Conservation (phyloP, 2,329 filamentous ascomycete species). For the Westerdykella sp. region DNA sequence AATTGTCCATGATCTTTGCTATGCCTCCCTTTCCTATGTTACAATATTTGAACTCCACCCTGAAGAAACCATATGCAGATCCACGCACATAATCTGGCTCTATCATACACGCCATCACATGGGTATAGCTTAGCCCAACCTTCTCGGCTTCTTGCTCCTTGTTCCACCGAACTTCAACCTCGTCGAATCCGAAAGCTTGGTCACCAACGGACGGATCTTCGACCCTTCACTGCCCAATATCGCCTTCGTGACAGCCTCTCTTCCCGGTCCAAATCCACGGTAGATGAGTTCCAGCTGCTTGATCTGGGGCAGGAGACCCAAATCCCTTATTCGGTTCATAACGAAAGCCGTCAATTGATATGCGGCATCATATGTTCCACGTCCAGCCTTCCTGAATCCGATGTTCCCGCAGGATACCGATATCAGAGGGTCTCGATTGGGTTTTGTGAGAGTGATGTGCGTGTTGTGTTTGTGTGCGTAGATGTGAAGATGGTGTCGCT, state of each 20-base stretch:
- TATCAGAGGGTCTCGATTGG: slow-evolving; percentile 71
- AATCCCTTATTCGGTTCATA: slow-evolving; percentile 77
- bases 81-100: no score
- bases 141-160: slow-evolving; percentile 75
- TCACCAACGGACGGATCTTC: slow-evolving; percentile 65
- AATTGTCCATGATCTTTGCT: slow-evolving; percentile 1
- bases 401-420: slow-evolving; percentile 79
- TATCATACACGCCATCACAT: no score
- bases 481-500: slow-evolving; percentile 82
- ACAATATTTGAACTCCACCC: slow-evolving; percentile 9
- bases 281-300: slow-evolving; percentile 71
- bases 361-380: slow-evolving; percentile 81
- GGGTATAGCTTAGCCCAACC: slow-evolving; percentile 54
- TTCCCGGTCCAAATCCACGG: slow-evolving; percentile 76
- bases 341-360: slow-evolving; percentile 85
- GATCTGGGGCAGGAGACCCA: slow-evolving; percentile 70
- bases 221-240: slow-evolving; percentile 80
- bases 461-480: slow-evolving; percentile 90
- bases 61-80: no score
- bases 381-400: slow-evolving; percentile 77
- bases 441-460: slow-evolving; percentile 82
- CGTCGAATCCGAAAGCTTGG: slow-evolving; percentile 76
- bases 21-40: slow-evolving; percentile 3
- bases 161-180: slow-evolving; percentile 94
- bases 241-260: slow-evolving; percentile 86